Evolutionary conservation across 192 early-diverging fungal genomes (phyloP).

Genomic region (Bifiguratus adelaidae): DNA sequence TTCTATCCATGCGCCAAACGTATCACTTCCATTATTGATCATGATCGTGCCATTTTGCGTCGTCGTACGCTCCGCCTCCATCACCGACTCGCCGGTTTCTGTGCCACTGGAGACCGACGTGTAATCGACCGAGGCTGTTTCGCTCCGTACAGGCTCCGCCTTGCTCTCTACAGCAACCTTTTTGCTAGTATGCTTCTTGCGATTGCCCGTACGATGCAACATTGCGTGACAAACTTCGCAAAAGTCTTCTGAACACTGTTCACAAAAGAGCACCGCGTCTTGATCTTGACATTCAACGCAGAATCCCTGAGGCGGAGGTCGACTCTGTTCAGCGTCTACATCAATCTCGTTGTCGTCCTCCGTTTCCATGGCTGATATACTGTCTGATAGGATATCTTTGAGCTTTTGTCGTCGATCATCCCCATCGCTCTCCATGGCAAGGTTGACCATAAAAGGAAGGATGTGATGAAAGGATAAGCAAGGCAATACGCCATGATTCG

Average conservation of each 20-base stretch:
- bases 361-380: conserved; percentile 20
- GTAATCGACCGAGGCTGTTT: conserved; percentile 5
- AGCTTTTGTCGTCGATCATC: conserved; percentile 22
- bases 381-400: conserved; percentile 27
- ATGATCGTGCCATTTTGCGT: conserved; percentile 14
- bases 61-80: conserved; percentile 14
- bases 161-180: conserved; percentile 13
- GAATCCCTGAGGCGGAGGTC: conserved; percentile 50
- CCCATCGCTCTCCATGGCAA: too few species aligned
- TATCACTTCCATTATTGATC: conserved; percentile 29
- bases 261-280: conserved; percentile 54
- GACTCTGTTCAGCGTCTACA: conserved; percentile 6
- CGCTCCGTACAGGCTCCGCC: conserved; percentile 5
- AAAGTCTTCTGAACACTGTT: conserved; percentile 78
- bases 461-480: too few species aligned
- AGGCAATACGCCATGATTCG: too few species aligned
- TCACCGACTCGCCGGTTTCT: conserved; percentile 1
- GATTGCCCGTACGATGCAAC: conserved; percentile 72
- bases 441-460: too few species aligned
- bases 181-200: conserved; percentile 41
- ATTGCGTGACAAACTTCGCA: conserved; percentile 86
- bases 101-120: neutral
- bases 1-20: conserved; percentile 72
- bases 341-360: neutral
- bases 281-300: conserved; percentile 89